Conservation (phyloP, 768 basidiomycete species). For the Filobasidium floriforme region DNA sequence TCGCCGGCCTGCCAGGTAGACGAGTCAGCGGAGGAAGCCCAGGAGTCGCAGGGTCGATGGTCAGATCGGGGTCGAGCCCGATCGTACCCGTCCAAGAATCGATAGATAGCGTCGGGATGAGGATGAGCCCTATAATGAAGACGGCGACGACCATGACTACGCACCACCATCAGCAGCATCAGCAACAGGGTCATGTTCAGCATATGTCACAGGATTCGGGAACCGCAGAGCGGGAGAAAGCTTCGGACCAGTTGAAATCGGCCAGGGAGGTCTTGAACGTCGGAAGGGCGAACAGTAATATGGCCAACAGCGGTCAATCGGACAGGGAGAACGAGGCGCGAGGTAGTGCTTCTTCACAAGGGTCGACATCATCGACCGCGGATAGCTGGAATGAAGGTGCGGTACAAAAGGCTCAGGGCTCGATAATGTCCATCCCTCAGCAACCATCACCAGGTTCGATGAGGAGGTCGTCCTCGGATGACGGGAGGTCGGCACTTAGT, state of each 20-base stretch:
- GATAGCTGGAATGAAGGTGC: too few species aligned
- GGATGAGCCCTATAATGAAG: neutral
- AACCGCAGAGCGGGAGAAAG: neutral
- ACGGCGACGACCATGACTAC: too few species aligned
- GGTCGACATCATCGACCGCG: too few species aligned
- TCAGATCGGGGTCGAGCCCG: neutral
- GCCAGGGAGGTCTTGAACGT: neutral
- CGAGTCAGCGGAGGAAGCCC: neutral
- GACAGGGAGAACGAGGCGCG: too few species aligned
- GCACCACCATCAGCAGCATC: too few species aligned
- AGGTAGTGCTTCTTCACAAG: too few species aligned
- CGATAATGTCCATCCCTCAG: too few species aligned
- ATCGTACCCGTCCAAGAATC: neutral
- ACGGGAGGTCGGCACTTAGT: neutral
- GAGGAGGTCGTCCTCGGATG: conserved; percentile 8
- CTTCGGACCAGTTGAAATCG: neutral
- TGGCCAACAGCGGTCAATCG: too few species aligned
- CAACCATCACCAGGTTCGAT: neutral
- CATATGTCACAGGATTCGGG: neutral
- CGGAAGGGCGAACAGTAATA: neutral
- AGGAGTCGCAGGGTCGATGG: neutral
- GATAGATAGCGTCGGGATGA: neutral
- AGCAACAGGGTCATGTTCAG: too few species aligned
- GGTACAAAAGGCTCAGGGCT: too few species aligned
- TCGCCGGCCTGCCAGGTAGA: neutral